Evolutionary conservation across 139 green algal species (phyloP), one percentile per base, ranked within the genome.

Genomic region (Chlamydomonas urium): DNA sequence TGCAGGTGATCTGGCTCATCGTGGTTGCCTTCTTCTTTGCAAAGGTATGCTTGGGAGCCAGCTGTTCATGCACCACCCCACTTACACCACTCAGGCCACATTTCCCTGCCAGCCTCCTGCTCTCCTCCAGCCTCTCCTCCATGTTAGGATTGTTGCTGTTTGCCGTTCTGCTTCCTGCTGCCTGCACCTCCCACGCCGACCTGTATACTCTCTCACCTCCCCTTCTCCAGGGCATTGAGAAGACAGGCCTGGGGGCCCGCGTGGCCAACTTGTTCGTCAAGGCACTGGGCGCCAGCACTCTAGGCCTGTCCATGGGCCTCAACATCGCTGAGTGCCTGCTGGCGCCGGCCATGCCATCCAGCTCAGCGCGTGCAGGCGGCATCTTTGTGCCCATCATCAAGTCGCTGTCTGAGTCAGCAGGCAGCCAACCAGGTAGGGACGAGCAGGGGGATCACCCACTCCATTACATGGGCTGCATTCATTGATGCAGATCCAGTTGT

Each of bases 1-100:
- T n/a, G n/a, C n/a, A n/a, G 66, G 96, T 99, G 57, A 98, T 99
- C 83, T 99, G 95, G 95, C 90, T 99, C 37, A 99, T 99, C 72
- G 94, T 99, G 14, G 92, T 97, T 23, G 96, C 92, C 31, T 98
- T 98, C 85, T 99, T 99, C 86, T 98, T 99, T 74, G 95, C 94
- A 5, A 92, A 89, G 87, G 85, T 90, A 17, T 29, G 29, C 1
- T 28, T n/a, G 1, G 14, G 47, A 47, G 31, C 53, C 53, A 63
- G 53, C 53, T 63, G 24, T 32, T 6, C 53, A 63, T 63, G n/a
- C 23, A 32, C 10, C n/a, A n/a, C n/a, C n/a, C n/a, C n/a, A n/a
- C n/a, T n/a, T n/a, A n/a, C n/a, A n/a, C n/a, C n/a, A n/a, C n/a
- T n/a, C n/a, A n/a, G n/a, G n/a, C n/a, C n/a, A n/a, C n/a, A n/a